These are phyloP conservation scores for Ballota nigra DNA, from an alignment of 257 asterid species.

Conservation along the genomic window DNA sequence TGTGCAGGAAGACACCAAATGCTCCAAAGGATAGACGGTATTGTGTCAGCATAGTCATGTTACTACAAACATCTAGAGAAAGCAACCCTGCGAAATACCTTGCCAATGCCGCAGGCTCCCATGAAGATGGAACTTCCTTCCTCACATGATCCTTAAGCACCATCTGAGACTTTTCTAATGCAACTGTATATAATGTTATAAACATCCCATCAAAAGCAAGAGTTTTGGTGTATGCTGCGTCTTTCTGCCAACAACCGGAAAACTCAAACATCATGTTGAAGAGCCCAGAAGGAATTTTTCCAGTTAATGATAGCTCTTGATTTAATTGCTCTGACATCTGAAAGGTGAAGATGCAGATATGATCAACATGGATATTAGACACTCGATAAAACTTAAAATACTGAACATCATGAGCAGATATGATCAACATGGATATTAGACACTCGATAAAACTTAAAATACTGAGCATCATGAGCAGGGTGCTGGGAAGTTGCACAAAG, in stretches of 20 bases:
- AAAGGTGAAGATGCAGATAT: conserved; percentile 8
- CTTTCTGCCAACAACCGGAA: conserved; percentile 97
- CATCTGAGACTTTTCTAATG: conserved; percentile 92
- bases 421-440: conserved; percentile 1
- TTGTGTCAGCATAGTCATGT: conserved; percentile 8
- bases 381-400: neutral
- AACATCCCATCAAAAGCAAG: conserved; percentile 96
- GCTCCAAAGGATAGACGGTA: conserved; percentile 16
- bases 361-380: neutral
- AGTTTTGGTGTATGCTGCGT: conserved; percentile 78
- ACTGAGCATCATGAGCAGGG: conserved; percentile 1
- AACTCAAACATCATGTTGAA: conserved; percentile 96
- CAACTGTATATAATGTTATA: conserved; percentile 79
- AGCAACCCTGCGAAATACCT: conserved; percentile 48
- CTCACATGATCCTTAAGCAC: conserved; percentile 79
- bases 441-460: neutral
- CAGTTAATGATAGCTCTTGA: conserved; percentile 82
- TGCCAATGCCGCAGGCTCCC: conserved; percentile 96
- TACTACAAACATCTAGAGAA: conserved; percentile 19
- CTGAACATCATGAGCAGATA: neutral
- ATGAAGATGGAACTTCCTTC: conserved; percentile 86
- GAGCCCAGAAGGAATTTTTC: conserved; percentile 93
- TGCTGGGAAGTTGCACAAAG: neutral
- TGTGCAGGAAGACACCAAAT: conserved; percentile 1
- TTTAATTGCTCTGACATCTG: conserved; percentile 99